Percentiles rank a stretch among this genome's conserved stretches.
Evolutionary conservation across 495 filamentous ascomycete species (phyloP).

Genomic region (Talaromyces ruber): DNA sequence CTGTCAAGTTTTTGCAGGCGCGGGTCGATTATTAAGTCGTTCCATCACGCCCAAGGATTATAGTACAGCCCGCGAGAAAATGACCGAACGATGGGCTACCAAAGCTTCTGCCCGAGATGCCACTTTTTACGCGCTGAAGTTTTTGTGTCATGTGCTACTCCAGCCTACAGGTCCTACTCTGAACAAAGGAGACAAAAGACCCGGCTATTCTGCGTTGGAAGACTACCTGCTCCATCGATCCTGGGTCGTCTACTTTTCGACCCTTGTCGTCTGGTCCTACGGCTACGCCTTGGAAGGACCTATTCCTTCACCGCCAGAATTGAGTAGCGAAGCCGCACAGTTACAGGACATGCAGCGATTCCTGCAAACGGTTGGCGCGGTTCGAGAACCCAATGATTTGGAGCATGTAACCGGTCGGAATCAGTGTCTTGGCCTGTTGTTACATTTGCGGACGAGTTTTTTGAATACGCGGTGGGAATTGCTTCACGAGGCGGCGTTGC

Average conservation of each 20-base stretch:
- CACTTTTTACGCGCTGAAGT: slow-evolving; percentile 86
- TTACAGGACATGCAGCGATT: slow-evolving; percentile 73
- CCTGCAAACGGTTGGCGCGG: slow-evolving; percentile 61
- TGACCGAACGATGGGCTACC: slow-evolving; percentile 86
- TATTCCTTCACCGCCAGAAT: slow-evolving; percentile 42
- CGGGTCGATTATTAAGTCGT: slow-evolving; percentile 74
- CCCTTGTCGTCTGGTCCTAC: slow-evolving; percentile 90
- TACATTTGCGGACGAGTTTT: slow-evolving; percentile 78
- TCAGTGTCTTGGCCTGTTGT: slow-evolving; percentile 69
- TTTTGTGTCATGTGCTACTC: slow-evolving; percentile 71
- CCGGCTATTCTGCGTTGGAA: slow-evolving; percentile 70
- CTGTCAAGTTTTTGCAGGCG: slow-evolving; percentile 90
- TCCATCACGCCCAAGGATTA: slow-evolving; percentile 79
- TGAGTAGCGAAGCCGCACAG: slow-evolving; percentile 53
- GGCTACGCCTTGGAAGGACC: slow-evolving; percentile 87
- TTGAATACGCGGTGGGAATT: slow-evolving; percentile 82
- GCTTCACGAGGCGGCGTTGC: slow-evolving; percentile 71
- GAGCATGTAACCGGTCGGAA: slow-evolving; percentile 69
- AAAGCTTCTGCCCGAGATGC: slow-evolving; percentile 88
- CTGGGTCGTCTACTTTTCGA: slow-evolving; percentile 95
- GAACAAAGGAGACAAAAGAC: slow-evolving; percentile 13
- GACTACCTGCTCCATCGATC: slow-evolving; percentile 87
- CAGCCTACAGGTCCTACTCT: slow-evolving; percentile 32
- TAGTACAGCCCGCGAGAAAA: slow-evolving; percentile 67
- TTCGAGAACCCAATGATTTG: slow-evolving; percentile 75